Conservation (phyloP, 352 stramenopile species). For the Phytophthora foliorum region DNA sequence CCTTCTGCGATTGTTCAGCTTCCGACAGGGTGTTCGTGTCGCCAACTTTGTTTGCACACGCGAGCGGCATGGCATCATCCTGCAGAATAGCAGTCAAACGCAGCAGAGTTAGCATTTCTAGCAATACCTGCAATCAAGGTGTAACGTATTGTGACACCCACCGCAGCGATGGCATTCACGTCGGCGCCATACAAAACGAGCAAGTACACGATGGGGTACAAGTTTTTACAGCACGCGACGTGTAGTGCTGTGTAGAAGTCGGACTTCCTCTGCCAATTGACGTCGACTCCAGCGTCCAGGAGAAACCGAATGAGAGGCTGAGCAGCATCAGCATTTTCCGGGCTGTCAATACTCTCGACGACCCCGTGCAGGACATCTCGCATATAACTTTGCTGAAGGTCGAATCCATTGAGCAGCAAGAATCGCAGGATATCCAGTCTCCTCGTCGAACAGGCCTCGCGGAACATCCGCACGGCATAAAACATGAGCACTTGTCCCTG, state of each 20-base stretch:
- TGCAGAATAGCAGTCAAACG: conserved; percentile 20
- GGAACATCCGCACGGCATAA: conserved; percentile 77
- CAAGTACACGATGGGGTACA: conserved; percentile 69
- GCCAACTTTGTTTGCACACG: conserved; percentile 49
- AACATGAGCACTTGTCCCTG: conserved; percentile 67
- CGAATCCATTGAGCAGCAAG: conserved; percentile 75
- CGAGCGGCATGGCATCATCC: conserved; percentile 77
- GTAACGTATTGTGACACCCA: conserved; percentile 17
- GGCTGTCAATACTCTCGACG: conserved; percentile 47
- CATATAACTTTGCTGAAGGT: conserved; percentile 64
- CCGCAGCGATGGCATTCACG: conserved; percentile 75
- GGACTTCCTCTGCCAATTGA: conserved; percentile 78
- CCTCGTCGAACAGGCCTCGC: conserved; percentile 50
- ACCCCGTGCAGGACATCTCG: conserved; percentile 63
- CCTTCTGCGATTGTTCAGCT: conserved; percentile 34
- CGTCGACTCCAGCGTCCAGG: conserved; percentile 65
- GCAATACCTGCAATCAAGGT: not conserved
- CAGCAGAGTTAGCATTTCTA: not conserved
- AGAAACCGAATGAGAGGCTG: conserved; percentile 73
- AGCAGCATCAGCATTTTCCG: conserved; percentile 42
- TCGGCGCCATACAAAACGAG: conserved; percentile 78
- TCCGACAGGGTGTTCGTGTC: conserved; percentile 3
- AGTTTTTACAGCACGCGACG: conserved; percentile 67
- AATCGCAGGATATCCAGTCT: conserved; percentile 71
- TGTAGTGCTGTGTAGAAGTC: conserved; percentile 76